Conservation (phyloP, 2,329 filamentous ascomycete species). For the Microcyclosporella mali region DNA sequence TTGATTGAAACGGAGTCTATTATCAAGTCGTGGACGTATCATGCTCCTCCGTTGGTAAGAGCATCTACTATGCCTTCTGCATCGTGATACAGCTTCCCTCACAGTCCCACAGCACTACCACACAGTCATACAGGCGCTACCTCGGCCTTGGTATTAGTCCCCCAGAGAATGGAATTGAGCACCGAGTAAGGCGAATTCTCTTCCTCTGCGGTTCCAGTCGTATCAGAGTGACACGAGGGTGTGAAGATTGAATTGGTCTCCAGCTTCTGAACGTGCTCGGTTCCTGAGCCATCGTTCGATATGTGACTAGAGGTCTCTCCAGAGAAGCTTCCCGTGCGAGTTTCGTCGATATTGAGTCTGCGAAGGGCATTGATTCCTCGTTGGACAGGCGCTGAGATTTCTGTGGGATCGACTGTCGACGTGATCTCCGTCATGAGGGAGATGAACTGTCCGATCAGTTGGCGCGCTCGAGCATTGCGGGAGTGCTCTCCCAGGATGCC, state of each 20-base stretch:
- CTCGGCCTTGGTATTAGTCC: constrained; percentile 4
- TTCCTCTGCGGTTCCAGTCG: constrained; percentile 26
- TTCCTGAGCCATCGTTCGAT: constrained; percentile 8
- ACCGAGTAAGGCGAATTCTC: constrained; percentile 44
- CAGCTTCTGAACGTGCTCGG: constrained; percentile 14
- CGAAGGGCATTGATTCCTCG: constrained; percentile 42
- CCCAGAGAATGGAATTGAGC: constrained; percentile 43
- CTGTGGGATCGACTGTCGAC: constrained; percentile 41
- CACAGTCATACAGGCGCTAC: too few species aligned
- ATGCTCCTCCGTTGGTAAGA: too few species aligned
- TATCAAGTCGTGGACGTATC: too few species aligned
- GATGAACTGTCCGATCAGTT: constrained; percentile 42
- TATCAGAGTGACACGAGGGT: constrained; percentile 21
- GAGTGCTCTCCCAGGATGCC: constrained; percentile 41
- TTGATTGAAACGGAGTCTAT: too few species aligned
- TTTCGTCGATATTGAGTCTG: constrained; percentile 33
- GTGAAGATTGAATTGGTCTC: constrained; percentile 24
- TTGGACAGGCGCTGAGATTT: constrained; percentile 44
- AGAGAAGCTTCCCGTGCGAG: constrained; percentile 4
- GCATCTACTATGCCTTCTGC: too few species aligned
- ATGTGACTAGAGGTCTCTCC: constrained; percentile 2
- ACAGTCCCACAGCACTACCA: too few species aligned
- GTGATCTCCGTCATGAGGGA: constrained; percentile 43
- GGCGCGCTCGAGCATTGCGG: constrained; percentile 43
- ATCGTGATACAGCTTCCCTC: too few species aligned